Percentiles rank a stretch among this genome's conserved stretches.
phyloP scores from a whole-genome alignment of 768 basidiomycete genomes.

The Infundibulicybe gibba region DNA sequence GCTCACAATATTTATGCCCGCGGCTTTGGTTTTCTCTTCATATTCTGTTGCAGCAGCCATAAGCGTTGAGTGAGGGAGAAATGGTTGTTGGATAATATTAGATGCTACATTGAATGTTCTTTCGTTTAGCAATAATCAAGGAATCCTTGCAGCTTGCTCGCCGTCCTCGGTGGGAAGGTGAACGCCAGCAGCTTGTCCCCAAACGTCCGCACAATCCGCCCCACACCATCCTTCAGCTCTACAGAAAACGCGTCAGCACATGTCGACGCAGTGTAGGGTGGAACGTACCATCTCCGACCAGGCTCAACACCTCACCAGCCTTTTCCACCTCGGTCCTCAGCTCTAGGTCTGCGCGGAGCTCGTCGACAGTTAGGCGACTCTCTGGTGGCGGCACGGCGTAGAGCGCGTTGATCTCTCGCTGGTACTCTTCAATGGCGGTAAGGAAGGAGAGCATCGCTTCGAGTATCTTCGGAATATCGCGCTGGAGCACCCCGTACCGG shows the following conservation, averaged over 20 bases:
- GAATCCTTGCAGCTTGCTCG: conserved; percentile 66
- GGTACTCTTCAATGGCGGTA: conserved; percentile 61
- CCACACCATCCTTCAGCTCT: conserved; percentile 69
- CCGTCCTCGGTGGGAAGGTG: conserved; percentile 70
- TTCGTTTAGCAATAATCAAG: conserved; percentile 62
- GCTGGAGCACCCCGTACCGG: conserved; percentile 77
- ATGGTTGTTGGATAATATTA: no score
- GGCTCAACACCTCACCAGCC: conserved; percentile 50
- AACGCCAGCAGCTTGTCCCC: conserved; percentile 72
- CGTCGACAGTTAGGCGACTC: conserved; percentile 24
- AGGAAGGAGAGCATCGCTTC: conserved; percentile 74
- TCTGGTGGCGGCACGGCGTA: conserved; percentile 34
- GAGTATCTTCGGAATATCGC: conserved; percentile 78
- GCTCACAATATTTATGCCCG: no score
- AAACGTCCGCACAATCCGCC: conserved; percentile 67
- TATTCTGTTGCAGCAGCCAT: no score
- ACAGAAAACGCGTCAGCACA: conserved; percentile 1
- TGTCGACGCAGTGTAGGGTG: background rate
- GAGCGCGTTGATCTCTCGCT: conserved; percentile 43
- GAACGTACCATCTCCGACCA: conserved; percentile 57
- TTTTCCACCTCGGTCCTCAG: conserved; percentile 48
- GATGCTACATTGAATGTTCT: no score
- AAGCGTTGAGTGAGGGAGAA: no score
- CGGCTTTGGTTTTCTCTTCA: no score
- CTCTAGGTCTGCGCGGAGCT: conserved; percentile 32